Conservation (phyloP, 768 basidiomycete species). For the Podaxis rugospora region DNA sequence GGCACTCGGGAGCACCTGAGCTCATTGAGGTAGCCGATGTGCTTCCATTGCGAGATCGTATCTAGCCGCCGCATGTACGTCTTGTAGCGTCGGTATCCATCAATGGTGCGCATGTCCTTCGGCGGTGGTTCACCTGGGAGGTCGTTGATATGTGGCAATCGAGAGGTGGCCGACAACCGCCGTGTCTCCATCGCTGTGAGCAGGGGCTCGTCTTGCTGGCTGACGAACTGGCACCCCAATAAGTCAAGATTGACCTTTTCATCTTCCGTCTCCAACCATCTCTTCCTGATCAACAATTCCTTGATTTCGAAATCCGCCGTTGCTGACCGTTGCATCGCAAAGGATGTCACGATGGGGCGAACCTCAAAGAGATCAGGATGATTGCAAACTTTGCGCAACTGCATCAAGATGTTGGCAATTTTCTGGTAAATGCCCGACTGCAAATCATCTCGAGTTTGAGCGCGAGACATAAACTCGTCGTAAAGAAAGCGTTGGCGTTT, state of each 20-base stretch:
- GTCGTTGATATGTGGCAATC: conserved; percentile 49
- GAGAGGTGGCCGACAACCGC: conserved; percentile 54
- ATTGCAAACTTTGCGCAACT: conserved; percentile 93
- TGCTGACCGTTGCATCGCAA: conserved; percentile 70
- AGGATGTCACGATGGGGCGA: conserved; percentile 77
- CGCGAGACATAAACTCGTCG: conserved; percentile 92
- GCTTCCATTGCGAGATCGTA: conserved; percentile 58
- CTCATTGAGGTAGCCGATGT: conserved; percentile 70
- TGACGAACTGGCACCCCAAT: conserved; percentile 61
- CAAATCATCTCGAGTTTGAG: conserved; percentile 78
- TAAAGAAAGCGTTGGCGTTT: conserved; percentile 94
- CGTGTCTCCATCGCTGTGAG: conserved; percentile 50
- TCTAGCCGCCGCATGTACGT: conserved; percentile 45
- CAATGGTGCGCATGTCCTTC: conserved; percentile 69
- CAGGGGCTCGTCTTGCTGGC: conserved; percentile 47
- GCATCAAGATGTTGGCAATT: conserved; percentile 96
- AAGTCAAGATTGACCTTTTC: conserved; percentile 57
- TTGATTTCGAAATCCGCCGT: conserved; percentile 81
- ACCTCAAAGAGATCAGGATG: conserved; percentile 93
- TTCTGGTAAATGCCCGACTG: conserved; percentile 84
- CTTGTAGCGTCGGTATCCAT: conserved; percentile 59
- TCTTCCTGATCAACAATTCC: conserved; percentile 79
- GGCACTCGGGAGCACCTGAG: conserved; percentile 56
- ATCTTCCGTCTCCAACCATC: conserved; percentile 52
- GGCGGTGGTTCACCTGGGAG: conserved; percentile 63